Conservation (phyloP, 192 early-diverging fungal species). For the Funneliformis mosseae region DNA sequence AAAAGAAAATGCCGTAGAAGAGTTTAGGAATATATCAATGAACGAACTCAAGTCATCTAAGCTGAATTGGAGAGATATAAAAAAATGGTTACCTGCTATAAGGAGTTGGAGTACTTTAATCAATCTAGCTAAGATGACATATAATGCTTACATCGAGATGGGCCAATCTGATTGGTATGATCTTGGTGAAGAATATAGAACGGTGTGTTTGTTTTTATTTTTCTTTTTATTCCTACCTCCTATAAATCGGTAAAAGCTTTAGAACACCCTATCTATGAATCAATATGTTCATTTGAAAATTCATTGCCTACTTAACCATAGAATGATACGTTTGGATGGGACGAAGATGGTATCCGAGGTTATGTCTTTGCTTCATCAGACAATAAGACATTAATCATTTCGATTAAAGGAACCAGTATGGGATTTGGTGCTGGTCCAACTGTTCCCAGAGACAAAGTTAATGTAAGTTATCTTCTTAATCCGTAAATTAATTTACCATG, state of each 20-base stretch:
- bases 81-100: slow-evolving; percentile 64
- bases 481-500: background rate
- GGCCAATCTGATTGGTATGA: slow-evolving; percentile 68
- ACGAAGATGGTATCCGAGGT: slow-evolving; percentile 74
- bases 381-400: slow-evolving; percentile 74
- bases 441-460: slow-evolving; percentile 71
- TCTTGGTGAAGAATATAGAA: slow-evolving; percentile 64
- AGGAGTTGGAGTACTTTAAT: slow-evolving; percentile 72
- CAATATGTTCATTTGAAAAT: background rate
- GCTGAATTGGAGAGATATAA: slow-evolving; percentile 34
- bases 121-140: slow-evolving; percentile 77
- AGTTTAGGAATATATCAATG: slow-evolving; percentile 29
- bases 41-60: slow-evolving; percentile 36
- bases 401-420: slow-evolving; percentile 85
- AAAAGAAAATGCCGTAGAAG: slow-evolving; percentile 37
- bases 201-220: slow-evolving; percentile 40
- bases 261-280: background rate
- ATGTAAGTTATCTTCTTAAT: slow-evolving; percentile 45
- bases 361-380: slow-evolving; percentile 79
- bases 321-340: slow-evolving; percentile 75
- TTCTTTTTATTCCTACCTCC: background rate
- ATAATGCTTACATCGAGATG: slow-evolving; percentile 79
- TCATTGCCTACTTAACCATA: slow-evolving; percentile 30
- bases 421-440: slow-evolving; percentile 72
- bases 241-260: background rate